Evolutionary conservation across 495 filamentous ascomycete species (phyloP).

Genomic region (Tuber calosporum): DNA sequence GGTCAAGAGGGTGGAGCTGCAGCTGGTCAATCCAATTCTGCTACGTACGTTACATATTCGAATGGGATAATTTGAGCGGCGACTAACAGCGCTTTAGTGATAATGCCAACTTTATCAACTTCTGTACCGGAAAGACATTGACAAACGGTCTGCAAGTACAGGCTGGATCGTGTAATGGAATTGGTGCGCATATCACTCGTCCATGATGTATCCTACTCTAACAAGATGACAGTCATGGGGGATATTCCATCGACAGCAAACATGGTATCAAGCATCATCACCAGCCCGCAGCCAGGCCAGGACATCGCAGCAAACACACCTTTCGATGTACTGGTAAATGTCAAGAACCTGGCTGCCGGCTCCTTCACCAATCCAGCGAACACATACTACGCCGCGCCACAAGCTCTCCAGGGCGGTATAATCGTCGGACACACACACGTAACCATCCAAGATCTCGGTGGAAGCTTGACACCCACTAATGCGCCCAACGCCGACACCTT

Average conservation of each 20-base stretch:
- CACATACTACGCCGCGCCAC: slow-evolving; percentile 65
- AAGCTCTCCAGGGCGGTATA: slow-evolving; percentile 51
- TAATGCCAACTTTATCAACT: slow-evolving; percentile 61
- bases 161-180: slow-evolving; percentile 64
- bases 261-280: slow-evolving; percentile 63
- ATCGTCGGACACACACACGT: slow-evolving; percentile 68
- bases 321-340: slow-evolving; percentile 56
- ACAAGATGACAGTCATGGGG: slow-evolving; percentile 52
- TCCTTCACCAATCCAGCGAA: slow-evolving; percentile 43
- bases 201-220: slow-evolving; percentile 5
- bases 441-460: slow-evolving; percentile 55
- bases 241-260: slow-evolving; percentile 56
- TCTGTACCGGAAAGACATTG: slow-evolving; percentile 58
- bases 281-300: slow-evolving; percentile 49
- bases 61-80: not conserved
- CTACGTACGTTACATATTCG: slow-evolving; percentile 10
- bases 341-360: slow-evolving; percentile 52
- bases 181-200: slow-evolving; percentile 38
- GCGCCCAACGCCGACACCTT: slow-evolving; percentile 54
- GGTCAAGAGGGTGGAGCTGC: slow-evolving; percentile 31
- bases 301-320: slow-evolving; percentile 47
- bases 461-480: slow-evolving; percentile 47
- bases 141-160: slow-evolving; percentile 62
- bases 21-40: slow-evolving; percentile 31
- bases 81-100: slow-evolving; percentile 30